Evolutionary conservation across 2,329 filamentous ascomycete species (phyloP).

Genomic region (Calycina herbarum): DNA sequence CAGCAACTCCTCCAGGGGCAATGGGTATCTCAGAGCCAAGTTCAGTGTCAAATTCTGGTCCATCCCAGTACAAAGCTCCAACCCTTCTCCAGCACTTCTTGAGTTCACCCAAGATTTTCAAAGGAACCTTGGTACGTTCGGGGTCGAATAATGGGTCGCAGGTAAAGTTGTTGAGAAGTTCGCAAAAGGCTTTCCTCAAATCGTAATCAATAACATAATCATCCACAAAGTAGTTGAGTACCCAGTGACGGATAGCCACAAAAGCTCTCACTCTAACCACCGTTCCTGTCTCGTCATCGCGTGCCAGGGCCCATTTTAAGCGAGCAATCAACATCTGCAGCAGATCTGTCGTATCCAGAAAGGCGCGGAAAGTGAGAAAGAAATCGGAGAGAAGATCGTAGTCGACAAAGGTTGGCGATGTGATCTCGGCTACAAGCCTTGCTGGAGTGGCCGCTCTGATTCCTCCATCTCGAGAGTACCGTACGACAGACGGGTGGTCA

Average conservation of each 20-base stretch:
- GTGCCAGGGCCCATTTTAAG: conserved; percentile 80
- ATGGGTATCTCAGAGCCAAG: conserved; percentile 67
- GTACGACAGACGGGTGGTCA: conserved; percentile 78
- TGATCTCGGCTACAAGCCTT: conserved; percentile 92
- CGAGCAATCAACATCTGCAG: conserved; percentile 82
- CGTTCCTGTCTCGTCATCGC: conserved; percentile 79
- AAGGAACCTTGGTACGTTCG: conserved; percentile 50
- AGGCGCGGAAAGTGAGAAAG: conserved; percentile 91
- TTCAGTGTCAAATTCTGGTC: conserved; percentile 62
- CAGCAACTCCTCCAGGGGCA: conserved; percentile 71
- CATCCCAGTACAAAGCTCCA: conserved; percentile 87
- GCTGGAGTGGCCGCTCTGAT: conserved; percentile 89
- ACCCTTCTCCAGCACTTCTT: conserved; percentile 97
- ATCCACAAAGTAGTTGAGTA: conserved; percentile 95
- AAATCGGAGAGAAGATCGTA: conserved; percentile 98
- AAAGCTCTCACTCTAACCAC: conserved; percentile 96
- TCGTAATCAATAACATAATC: conserved; percentile 81
- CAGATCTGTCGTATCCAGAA: conserved; percentile 74
- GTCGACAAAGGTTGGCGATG: conserved; percentile 91
- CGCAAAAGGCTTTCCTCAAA: conserved; percentile 76
- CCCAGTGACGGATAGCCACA: conserved; percentile 94
- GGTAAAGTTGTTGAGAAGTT: conserved; percentile 70
- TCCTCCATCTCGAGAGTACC: conserved; percentile 71
- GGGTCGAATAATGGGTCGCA: conserved; percentile 52
- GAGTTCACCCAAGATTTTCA: conserved; percentile 89